Evolutionary conservation across 2,329 filamentous ascomycete species (phyloP).

Genomic region (Neonectria sp.): DNA sequence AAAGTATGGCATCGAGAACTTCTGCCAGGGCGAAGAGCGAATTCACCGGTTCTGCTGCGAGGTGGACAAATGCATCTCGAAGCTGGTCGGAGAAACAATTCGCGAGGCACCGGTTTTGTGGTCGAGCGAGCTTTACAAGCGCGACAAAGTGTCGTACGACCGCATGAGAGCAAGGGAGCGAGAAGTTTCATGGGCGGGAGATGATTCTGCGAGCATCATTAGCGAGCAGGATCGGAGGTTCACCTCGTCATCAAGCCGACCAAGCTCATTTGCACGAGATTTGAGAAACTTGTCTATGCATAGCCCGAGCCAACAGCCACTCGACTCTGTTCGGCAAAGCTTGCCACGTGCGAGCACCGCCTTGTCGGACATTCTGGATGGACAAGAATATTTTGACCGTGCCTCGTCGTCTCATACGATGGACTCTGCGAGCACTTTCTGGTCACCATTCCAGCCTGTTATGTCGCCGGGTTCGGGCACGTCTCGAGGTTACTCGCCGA

Average conservation of each 20-base stretch:
- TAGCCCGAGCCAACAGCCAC: conserved; percentile 78
- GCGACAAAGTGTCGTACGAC: conserved; percentile 78
- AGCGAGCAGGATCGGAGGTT: conserved; percentile 70
- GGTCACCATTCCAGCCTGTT: conserved; percentile 86
- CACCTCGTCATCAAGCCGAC: conserved; percentile 58
- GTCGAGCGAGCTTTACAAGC: conserved; percentile 90
- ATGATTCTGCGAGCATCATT: conserved; percentile 68
- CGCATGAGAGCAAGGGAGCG: conserved; percentile 60
- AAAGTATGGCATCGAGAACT: conserved; percentile 87
- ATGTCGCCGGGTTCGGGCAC: conserved; percentile 74
- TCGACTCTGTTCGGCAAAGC: conserved; percentile 78
- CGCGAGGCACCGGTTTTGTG: conserved; percentile 90
- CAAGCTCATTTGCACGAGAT: conserved; percentile 69
- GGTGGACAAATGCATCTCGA: conserved; percentile 87
- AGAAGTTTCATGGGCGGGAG: conserved; percentile 61
- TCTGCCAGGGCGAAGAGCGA: conserved; percentile 94
- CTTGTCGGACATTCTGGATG: conserved; percentile 77
- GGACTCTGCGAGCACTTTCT: conserved; percentile 86
- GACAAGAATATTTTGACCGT: conserved; percentile 79
- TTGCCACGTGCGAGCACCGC: conserved; percentile 70
- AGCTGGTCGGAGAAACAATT: conserved; percentile 87
- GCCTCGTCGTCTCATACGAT: conserved; percentile 79
- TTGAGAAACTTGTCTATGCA: conserved; percentile 71
- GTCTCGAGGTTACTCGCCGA: conserved; percentile 73
- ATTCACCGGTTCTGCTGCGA: conserved; percentile 96